phyloP scores from a whole-genome alignment of 345 rosid genomes.

The Syzygium grande region DNA sequence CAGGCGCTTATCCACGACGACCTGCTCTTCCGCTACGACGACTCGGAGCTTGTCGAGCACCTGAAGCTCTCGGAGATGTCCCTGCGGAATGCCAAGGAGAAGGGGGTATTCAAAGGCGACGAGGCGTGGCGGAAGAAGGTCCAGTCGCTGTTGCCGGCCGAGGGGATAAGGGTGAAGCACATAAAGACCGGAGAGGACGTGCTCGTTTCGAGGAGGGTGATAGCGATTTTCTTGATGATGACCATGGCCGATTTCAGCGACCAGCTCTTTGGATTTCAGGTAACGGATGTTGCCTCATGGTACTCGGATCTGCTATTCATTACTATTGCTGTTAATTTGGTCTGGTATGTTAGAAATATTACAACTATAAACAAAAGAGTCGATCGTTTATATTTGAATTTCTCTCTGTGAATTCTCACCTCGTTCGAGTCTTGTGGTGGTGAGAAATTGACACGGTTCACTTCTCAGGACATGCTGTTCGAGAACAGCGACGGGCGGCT shows the following conservation, averaged over 20 bases:
- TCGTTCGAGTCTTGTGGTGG: background rate
- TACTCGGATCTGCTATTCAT: background rate
- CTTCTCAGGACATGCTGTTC: slow-evolving; percentile 57
- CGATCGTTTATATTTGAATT: background rate
- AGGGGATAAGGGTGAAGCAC: slow-evolving; percentile 53
- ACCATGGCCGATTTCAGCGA: slow-evolving; percentile 95
- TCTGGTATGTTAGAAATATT: background rate
- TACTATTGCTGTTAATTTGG: background rate
- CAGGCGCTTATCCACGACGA: slow-evolving; percentile 82
- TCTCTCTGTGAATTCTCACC: no score
- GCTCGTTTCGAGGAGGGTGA: slow-evolving; percentile 51
- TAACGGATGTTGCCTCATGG: background rate
- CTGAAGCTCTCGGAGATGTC: slow-evolving; percentile 49
- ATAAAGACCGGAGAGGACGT: slow-evolving; percentile 78
- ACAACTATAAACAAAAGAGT: background rate
- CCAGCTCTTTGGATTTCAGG: slow-evolving; percentile 44
- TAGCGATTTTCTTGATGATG: slow-evolving; percentile 63
- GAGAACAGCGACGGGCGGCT: slow-evolving; percentile 54
- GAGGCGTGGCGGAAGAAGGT: slow-evolving; percentile 87
- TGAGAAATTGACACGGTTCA: background rate
- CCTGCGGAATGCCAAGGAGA: slow-evolving; percentile 45
- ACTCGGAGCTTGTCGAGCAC: slow-evolving; percentile 63
- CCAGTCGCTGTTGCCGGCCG: slow-evolving; percentile 40
- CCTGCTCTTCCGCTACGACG: slow-evolving; percentile 65
- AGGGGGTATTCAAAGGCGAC: slow-evolving; percentile 41